Conservation (phyloP, 2,329 filamentous ascomycete species). For the Cladosporium velox region DNA sequence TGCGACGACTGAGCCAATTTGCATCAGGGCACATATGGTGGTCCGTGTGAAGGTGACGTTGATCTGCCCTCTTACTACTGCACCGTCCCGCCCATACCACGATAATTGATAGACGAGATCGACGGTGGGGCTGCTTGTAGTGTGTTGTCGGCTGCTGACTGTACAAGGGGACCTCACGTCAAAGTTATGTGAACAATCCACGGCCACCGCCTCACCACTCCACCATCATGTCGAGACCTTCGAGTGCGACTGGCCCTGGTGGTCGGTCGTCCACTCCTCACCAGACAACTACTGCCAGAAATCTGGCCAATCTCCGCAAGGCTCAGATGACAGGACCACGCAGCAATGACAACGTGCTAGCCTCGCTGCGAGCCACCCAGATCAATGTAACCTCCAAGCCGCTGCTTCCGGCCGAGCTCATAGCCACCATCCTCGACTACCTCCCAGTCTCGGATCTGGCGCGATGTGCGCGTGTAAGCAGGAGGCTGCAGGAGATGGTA, state of each 20-base stretch:
- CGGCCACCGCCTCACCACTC: not conserved
- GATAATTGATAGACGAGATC: conserved; percentile 8
- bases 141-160: conserved; percentile 2
- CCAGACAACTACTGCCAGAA: conserved; percentile 18
- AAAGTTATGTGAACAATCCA: conserved; percentile 11
- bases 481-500: conserved; percentile 92
- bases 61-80: conserved; percentile 4
- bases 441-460: conserved; percentile 83
- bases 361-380: conserved; percentile 75
- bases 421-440: conserved; percentile 85
- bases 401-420: conserved; percentile 85
- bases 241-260: conserved; percentile 19
- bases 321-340: conserved; percentile 31
- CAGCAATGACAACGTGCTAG: conserved; percentile 58
- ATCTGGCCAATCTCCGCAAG: conserved; percentile 34
- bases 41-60: conserved; percentile 4
- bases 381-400: conserved; percentile 74
- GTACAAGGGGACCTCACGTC: not conserved
- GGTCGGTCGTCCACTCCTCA: conserved; percentile 18
- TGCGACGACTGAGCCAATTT: not conserved
- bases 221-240: conserved; percentile 18
- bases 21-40: not conserved
- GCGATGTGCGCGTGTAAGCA: conserved; percentile 79
- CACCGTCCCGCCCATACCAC: conserved; percentile 1
- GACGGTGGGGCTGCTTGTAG: conserved; percentile 2